Percentiles rank a stretch among this genome's conserved stretches.
Conservation (phyloP, 2,329 filamentous ascomycete species). For the Coniosporium tulheliwenetii region DNA sequence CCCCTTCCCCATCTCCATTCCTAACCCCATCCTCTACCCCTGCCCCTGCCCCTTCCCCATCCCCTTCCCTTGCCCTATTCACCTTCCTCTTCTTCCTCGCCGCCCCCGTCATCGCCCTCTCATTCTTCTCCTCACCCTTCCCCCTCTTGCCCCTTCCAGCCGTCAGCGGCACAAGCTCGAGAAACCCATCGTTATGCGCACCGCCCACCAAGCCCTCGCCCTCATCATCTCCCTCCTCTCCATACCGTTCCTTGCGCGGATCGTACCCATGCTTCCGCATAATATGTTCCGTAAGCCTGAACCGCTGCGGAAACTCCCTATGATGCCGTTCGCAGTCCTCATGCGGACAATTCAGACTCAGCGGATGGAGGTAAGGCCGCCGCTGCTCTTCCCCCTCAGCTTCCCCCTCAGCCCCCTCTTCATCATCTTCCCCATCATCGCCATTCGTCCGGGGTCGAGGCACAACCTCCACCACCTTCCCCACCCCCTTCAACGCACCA, state of each 20-base stretch:
- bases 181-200: slow-evolving; percentile 53
- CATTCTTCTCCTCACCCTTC: background rate
- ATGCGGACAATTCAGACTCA: slow-evolving; percentile 10
- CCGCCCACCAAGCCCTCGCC: slow-evolving; percentile 39
- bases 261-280: slow-evolving; percentile 27
- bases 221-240: slow-evolving; percentile 14
- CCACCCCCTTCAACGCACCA: slow-evolving; percentile 6
- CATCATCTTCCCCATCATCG: slow-evolving; percentile 8
- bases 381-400: background rate
- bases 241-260: slow-evolving; percentile 19
- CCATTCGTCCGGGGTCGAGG: slow-evolving; percentile 4
- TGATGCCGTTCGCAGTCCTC: slow-evolving; percentile 10
- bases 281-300: slow-evolving; percentile 17
- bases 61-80: background rate
- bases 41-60: too few species aligned
- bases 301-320: slow-evolving; percentile 10
- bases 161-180: slow-evolving; percentile 34
- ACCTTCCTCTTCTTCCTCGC: background rate
- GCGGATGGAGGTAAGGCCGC: background rate
- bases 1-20: too few species aligned
- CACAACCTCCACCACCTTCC: too few species aligned
- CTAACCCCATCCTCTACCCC: too few species aligned
- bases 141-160: background rate
- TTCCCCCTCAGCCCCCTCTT: background rate
- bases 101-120: background rate